phyloP scores from a whole-genome alignment of 192 early-diverging fungal species.

The Rhizophagus sp. region DNA sequence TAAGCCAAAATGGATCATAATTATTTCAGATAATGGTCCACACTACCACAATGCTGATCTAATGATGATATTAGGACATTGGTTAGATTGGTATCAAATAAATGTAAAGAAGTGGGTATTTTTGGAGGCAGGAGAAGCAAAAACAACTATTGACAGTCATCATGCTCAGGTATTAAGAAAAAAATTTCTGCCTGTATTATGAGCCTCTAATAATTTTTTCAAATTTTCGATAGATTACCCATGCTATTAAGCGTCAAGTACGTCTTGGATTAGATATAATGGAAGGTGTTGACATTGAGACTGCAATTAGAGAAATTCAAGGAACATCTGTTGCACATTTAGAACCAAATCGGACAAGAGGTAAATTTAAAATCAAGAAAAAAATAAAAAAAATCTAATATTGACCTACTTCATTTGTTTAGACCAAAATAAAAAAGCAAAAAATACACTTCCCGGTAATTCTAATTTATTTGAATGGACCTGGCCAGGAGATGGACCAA shows the following conservation, averaged over 20 bases:
- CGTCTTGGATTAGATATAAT: too few relatives aligned
- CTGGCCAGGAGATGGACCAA: neutral
- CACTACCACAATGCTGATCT: too few relatives aligned
- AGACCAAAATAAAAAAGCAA: neutral
- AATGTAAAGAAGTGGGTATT: too few relatives aligned
- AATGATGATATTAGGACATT: neutral
- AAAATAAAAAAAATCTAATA: too few relatives aligned
- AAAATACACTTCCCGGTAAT: neutral
- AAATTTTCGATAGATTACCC: neutral
- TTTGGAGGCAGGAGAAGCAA: neutral
- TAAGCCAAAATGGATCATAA: neutral
- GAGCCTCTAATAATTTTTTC: neutral
- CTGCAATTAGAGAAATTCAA: neutral
- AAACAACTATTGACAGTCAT: neutral
- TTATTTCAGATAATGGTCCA: constrained; percentile 7
- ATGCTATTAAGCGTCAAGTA: neutral
- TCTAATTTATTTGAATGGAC: neutral
- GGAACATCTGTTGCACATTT: neutral
- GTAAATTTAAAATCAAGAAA: too few relatives aligned
- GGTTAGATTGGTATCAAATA: neutral
- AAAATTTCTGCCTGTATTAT: neutral
- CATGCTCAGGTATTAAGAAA: neutral
- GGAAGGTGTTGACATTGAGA: neutral
- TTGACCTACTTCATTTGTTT: too few relatives aligned
- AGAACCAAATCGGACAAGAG: neutral